A percentile compares a stretch with the other conserved stretches of the same genome.
Conservation (phyloP, 1,284 basidiomycete species). For the Gomphus sp. region DNA sequence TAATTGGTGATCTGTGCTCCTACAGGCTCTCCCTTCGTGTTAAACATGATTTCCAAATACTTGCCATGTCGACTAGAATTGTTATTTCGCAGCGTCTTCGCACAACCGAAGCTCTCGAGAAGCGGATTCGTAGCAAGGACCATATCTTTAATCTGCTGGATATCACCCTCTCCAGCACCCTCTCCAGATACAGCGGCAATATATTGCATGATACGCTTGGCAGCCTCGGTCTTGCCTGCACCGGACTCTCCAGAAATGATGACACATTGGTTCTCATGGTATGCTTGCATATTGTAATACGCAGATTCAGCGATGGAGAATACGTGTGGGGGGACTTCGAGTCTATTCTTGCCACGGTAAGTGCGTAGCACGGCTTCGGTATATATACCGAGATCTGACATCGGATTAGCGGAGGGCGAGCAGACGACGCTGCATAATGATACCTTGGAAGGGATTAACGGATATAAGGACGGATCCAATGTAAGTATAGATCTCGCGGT, state of each 20-base stretch:
- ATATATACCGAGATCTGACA: slow-evolving; percentile 91
- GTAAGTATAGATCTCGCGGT: slow-evolving; percentile 97
- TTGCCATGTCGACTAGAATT: slow-evolving; percentile 99
- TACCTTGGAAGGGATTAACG: slow-evolving; percentile 96
- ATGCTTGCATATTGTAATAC: slow-evolving; percentile 99
- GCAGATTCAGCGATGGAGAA: slow-evolving; percentile 95
- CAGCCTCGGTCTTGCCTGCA: slow-evolving; percentile 95
- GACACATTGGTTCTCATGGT: slow-evolving; percentile 99
- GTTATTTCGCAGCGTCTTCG: slow-evolving; percentile 97
- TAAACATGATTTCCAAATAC: slow-evolving; percentile 99
- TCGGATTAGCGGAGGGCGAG: slow-evolving; percentile 1
- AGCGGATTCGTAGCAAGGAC: slow-evolving; percentile 98
- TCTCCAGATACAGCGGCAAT: slow-evolving; percentile 90
- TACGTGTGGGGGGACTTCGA: slow-evolving; percentile 97
- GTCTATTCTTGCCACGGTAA: slow-evolving; percentile 96
- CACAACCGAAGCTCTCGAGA: slow-evolving; percentile 97
- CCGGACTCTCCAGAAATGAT: slow-evolving; percentile 99
- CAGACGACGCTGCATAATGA: slow-evolving; percentile 15
- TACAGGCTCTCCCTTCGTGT: slow-evolving; percentile 84
- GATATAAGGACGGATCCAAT: slow-evolving; percentile 97
- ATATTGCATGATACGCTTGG: slow-evolving; percentile 99
- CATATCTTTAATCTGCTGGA: slow-evolving; percentile 99
- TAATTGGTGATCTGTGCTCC: slow-evolving; percentile 99
- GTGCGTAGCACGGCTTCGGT: slow-evolving; percentile 78
- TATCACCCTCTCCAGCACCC: slow-evolving; percentile 59